Percentiles rank a stretch among this genome's conserved stretches.
Evolutionary conservation across 2,329 filamentous ascomycete species (phyloP).

Genomic region (Colletotrichum ledebouriae): DNA sequence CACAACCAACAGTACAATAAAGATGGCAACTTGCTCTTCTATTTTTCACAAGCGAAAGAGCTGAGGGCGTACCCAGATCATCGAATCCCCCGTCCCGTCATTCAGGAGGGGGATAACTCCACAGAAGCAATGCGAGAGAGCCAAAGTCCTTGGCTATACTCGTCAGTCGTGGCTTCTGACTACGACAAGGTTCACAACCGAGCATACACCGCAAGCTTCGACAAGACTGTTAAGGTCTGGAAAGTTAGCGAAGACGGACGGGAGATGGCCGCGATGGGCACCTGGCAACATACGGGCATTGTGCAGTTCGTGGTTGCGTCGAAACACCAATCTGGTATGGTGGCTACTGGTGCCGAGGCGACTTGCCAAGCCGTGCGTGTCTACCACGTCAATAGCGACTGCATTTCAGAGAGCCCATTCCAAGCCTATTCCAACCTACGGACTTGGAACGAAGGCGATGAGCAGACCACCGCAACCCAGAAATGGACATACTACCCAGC

Average conservation of each 20-base stretch:
- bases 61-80: constrained; percentile 69
- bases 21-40: constrained; percentile 71
- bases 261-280: constrained; percentile 60
- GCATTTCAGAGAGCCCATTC: constrained; percentile 55
- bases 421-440: constrained; percentile 57
- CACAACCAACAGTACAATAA: constrained; percentile 78
- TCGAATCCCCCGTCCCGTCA: constrained; percentile 66
- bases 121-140: constrained; percentile 68
- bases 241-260: constrained; percentile 53
- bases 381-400: constrained; percentile 59
- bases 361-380: constrained; percentile 67
- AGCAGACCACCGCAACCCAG: constrained; percentile 49
- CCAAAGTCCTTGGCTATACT: constrained; percentile 74
- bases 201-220: constrained; percentile 73
- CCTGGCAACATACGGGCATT: constrained; percentile 69
- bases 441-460: constrained; percentile 46
- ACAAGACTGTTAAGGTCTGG: constrained; percentile 73
- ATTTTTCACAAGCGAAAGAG: constrained; percentile 59
- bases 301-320: constrained; percentile 74
- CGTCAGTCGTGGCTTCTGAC: constrained; percentile 73
- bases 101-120: constrained; percentile 68
- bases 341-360: constrained; percentile 72
- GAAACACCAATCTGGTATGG: constrained; percentile 59
- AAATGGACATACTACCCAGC: constrained; percentile 75
- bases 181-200: constrained; percentile 61